Evolutionary conservation across 352 stramenopile genomes (phyloP).

Genomic region (Globisporangium nagaii): DNA sequence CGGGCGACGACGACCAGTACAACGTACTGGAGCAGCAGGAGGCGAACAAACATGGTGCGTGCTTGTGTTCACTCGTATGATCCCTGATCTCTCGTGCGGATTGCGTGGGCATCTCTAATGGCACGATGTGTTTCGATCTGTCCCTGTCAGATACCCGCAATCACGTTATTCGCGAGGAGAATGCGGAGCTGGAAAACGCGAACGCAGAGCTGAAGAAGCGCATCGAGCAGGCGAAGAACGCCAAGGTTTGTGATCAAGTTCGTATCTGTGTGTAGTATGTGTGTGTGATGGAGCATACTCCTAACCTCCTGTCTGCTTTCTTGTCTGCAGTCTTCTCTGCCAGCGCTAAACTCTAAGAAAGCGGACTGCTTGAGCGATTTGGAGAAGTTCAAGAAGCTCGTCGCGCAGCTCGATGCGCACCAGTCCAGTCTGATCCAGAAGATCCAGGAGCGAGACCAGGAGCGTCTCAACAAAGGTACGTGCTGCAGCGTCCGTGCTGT

Average conservation of each 20-base stretch:
- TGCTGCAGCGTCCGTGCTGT: conserved; percentile 7
- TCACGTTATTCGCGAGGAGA: conserved; percentile 46
- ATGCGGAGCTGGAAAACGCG: conserved; percentile 36
- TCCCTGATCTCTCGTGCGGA: neutral
- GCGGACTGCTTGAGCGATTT: conserved; percentile 85
- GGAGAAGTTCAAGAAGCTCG: conserved; percentile 89
- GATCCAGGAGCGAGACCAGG: conserved; percentile 78
- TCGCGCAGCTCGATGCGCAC: conserved; percentile 77
- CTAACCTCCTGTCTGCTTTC: neutral
- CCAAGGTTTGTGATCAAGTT: conserved; percentile 63
- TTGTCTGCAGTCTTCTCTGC: conserved; percentile 41
- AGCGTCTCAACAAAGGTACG: conserved; percentile 76
- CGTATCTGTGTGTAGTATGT: no score
- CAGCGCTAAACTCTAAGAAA: conserved; percentile 80
- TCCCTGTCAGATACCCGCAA: conserved; percentile 42
- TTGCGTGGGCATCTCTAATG: conserved; percentile 1
- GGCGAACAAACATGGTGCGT: conserved; percentile 38
- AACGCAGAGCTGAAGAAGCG: conserved; percentile 57
- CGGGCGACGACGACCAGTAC: conserved; percentile 90
- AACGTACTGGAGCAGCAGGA: conserved; percentile 82
- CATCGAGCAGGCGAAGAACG: conserved; percentile 61
- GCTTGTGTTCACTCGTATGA: neutral
- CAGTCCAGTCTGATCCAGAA: conserved; percentile 79
- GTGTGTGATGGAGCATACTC: no score
- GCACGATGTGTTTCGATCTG: neutral